Base-by-base conservation (phyloP, 2,329 filamentous ascomycete genomes). In the Fusarium citri region DNA sequence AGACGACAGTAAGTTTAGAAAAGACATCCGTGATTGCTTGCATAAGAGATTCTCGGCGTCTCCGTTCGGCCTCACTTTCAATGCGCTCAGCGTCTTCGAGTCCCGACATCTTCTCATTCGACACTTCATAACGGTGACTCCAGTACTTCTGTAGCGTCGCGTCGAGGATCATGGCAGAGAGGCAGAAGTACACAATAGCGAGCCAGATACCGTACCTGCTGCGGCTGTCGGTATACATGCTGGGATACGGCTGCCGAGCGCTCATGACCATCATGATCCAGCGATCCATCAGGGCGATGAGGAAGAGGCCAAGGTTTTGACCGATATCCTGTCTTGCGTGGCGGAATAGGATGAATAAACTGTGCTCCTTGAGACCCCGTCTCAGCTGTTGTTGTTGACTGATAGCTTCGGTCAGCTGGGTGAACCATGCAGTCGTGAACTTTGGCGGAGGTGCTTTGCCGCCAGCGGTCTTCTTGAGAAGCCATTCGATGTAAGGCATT, bases 181-280 rank as follows among this genome's bases (percentile, higher is more conserved):
- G 10, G 12, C 68, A 71, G 28, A 71, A 71, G 48, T 71, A 71
- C 11, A 69, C 59, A 10, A 71, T 71, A n/a, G 50, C 48, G 4
- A 71, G 30, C 23, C 68, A 71, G 10, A 71, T 58, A 16, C 66
- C 67, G 41, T 70, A 71, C 5, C 68, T 50, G 4, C 59, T 56
- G 8, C 68, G 55, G 3, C 49, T 41, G 51, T 70, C 68, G 4
- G 57, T 58, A 47, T 71, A 71, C 20, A 71, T 71, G 45, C 64
- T 65, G 4, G 64, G 59, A 8, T 71, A 71, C 8, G 68, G 67
- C 10, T 59, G 46, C 9, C 67, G 47, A 5, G 68, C 68, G 43
- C 68, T 71, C 64, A 62, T 61, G 2, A 59, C 59, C 42, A 71
- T 62, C 68, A 71, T 71, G 15, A 71, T 53, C 68, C 68, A 71